Evolutionary conservation across 2,329 filamentous ascomycete genomes (phyloP).

Genomic region (Diplocarpon mali): DNA sequence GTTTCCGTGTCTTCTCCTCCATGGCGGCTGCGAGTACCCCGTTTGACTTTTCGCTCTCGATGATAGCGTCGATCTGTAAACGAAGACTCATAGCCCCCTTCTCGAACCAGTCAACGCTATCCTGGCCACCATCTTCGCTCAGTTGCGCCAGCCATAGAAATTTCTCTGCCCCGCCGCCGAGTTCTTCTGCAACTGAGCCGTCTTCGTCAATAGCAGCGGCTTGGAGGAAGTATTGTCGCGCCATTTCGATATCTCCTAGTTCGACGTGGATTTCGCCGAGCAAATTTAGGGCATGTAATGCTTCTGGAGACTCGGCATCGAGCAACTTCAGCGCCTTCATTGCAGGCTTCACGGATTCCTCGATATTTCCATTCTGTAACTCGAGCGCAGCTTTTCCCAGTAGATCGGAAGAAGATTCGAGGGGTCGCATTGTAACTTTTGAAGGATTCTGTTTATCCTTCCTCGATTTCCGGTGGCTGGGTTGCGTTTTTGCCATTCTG

Average conservation of each 20-base stretch:
- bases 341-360: constrained; percentile 21
- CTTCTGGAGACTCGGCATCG: constrained; percentile 18
- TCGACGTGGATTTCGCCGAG: constrained; percentile 30
- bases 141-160: constrained; percentile 92
- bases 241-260: constrained; percentile 59
- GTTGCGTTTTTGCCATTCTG: constrained; percentile 28
- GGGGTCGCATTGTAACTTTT: constrained; percentile 15
- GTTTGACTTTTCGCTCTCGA: constrained; percentile 37
- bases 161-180: constrained; percentile 82
- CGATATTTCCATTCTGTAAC: constrained; percentile 27
- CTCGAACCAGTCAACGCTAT: constrained; percentile 58
- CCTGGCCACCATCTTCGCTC: constrained; percentile 56
- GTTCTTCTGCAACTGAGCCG: constrained; percentile 55
- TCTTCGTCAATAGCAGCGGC: constrained; percentile 69
- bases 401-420: constrained; percentile 17
- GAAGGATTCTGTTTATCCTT: constrained; percentile 22
- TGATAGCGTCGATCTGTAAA: constrained; percentile 54
- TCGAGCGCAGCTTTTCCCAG: constrained; percentile 22
- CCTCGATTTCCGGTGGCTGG: constrained; percentile 24
- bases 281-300: constrained; percentile 26
- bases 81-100: constrained; percentile 63
- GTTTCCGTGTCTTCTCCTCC: constrained; percentile 66
- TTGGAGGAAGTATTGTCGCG: constrained; percentile 58
- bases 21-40: constrained; percentile 31
- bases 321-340: constrained; percentile 21